phyloP scores from a whole-genome alignment of 1,139 yeast genomes.

The Pneumocystis jirovecii region DNA sequence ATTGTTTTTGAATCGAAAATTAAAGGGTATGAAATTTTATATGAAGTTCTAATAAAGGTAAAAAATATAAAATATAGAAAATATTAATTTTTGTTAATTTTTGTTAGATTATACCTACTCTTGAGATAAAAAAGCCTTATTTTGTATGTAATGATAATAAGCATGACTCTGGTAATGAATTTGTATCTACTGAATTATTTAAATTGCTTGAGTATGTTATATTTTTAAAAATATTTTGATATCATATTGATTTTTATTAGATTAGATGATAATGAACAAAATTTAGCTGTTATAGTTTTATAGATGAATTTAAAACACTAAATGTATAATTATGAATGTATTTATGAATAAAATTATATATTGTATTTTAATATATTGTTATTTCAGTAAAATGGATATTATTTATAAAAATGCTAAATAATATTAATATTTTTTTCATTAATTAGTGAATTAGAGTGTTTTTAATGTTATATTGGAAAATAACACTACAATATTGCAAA shows the following conservation, averaged over 20 bases:
- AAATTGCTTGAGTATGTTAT: neutral
- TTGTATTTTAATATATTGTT: neutral
- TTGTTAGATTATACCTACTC: neutral
- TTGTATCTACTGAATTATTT: neutral
- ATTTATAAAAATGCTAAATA: too few species aligned
- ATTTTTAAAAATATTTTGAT: neutral
- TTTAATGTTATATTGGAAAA: too few species aligned
- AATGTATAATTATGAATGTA: too few species aligned
- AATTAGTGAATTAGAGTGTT: too few species aligned
- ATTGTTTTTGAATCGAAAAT: neutral
- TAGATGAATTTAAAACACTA: neutral
- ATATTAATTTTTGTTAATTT: neutral
- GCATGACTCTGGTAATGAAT: neutral
- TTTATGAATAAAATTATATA: neutral
- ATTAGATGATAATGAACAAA: neutral
- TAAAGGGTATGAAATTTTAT: neutral
- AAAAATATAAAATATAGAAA: neutral
- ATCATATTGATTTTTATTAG: neutral
- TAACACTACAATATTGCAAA: too few species aligned
- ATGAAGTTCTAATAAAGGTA: neutral
- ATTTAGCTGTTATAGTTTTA: neutral
- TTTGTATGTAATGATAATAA: neutral
- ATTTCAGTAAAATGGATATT: too few species aligned
- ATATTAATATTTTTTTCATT: too few species aligned
- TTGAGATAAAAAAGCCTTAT: neutral